Conservation (phyloP, 495 filamentous ascomycete species). For the Antarctomyces pellizariae region DNA sequence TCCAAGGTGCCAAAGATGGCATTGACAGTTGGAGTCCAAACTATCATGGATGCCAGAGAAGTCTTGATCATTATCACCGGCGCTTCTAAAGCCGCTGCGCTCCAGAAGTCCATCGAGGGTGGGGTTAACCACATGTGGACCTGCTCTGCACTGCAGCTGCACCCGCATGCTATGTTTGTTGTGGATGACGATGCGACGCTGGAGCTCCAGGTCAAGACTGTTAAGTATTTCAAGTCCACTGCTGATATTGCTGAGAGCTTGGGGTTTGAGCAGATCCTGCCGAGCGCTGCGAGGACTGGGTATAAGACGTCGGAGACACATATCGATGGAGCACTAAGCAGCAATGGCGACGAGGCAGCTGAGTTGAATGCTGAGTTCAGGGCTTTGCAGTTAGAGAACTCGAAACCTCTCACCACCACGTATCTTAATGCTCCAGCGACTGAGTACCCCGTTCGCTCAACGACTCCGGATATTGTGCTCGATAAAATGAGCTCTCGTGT, state of each 20-base stretch:
- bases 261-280: conserved; percentile 35
- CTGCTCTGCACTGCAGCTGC: conserved; percentile 53
- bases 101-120: conserved; percentile 61
- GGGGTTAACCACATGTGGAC: conserved; percentile 85
- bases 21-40: conserved; percentile 72
- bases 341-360: too few relatives aligned
- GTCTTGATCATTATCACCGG: conserved; percentile 67
- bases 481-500: conserved; percentile 53
- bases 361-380: too few relatives aligned
- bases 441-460: conserved; percentile 23
- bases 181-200: conserved; percentile 71
- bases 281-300: conserved; percentile 21
- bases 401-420: conserved; percentile 20
- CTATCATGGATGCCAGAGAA: conserved; percentile 58
- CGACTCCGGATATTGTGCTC: conserved; percentile 32
- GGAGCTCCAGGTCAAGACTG: conserved; percentile 69
- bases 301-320: conserved; percentile 2
- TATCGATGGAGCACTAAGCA: conserved; percentile 5
- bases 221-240: conserved; percentile 57
- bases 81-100: conserved; percentile 56
- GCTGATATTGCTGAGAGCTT: conserved; percentile 30
- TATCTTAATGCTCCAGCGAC: conserved; percentile 22
- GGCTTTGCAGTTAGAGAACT: too few relatives aligned
- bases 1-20: conserved; percentile 58
- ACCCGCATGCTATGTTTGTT: conserved; percentile 57